Conservation (phyloP, 2,329 filamentous ascomycete genomes). For the Colletotrichum truncatum region DNA sequence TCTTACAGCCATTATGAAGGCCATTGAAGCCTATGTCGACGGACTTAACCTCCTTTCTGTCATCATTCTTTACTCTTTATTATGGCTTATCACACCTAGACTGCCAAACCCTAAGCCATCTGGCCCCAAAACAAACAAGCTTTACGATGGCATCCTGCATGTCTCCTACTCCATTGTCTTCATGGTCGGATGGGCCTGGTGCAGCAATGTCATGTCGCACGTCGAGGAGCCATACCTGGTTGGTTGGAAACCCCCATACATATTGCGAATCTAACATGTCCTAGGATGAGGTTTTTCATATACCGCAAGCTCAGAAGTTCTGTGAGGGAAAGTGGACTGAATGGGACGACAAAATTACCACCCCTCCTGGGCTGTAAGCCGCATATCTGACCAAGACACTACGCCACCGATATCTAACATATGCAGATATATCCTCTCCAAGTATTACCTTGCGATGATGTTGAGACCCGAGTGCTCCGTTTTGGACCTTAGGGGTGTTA, state of each 20-base stretch:
- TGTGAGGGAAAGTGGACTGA: constrained; percentile 76
- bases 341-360: constrained; percentile 98
- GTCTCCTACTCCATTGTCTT: constrained; percentile 34
- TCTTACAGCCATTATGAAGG: constrained; percentile 17
- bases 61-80: constrained; percentile 7
- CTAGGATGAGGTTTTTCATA: constrained; percentile 88
- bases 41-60: constrained; percentile 25
- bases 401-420: not conserved
- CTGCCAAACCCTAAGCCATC: constrained; percentile 10
- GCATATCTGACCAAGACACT: not conserved
- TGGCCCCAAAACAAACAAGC: constrained; percentile 17
- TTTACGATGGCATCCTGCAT: constrained; percentile 27
- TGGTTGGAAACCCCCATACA: constrained; percentile 14
- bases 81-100: constrained; percentile 20
- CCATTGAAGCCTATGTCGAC: constrained; percentile 24
- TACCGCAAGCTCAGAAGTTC: constrained; percentile 90
- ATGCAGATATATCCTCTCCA: constrained; percentile 56
- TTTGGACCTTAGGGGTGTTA: constrained; percentile 58
- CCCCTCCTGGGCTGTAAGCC: constrained; percentile 83
- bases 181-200: constrained; percentile 46
- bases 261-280: not conserved
- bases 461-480: constrained; percentile 44
- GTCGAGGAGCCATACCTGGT: constrained; percentile 67
- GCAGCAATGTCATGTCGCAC: constrained; percentile 44
- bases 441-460: constrained; percentile 39